phyloP scores from a whole-genome alignment of 2,329 filamentous ascomycete species.

The Penicillium hesseltinei region DNA sequence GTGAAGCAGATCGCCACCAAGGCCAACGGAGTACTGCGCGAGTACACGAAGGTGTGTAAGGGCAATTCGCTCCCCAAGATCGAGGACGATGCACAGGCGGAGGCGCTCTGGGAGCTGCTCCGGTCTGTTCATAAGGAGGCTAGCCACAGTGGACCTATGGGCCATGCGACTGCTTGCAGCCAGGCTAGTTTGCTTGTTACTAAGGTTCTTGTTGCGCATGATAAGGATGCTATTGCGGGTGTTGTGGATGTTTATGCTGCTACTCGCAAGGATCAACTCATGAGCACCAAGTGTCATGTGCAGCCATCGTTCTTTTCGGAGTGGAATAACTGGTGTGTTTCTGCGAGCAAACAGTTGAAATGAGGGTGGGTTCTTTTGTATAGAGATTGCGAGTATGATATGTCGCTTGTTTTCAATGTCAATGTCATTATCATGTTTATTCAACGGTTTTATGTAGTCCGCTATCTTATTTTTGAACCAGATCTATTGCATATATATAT shows the following conservation, averaged over 20 bases:
- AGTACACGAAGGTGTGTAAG: conserved; percentile 66
- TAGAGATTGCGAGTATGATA: background rate
- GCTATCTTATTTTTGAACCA: background rate
- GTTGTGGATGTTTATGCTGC: conserved; percentile 64
- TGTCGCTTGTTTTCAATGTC: background rate
- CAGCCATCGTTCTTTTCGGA: conserved; percentile 67
- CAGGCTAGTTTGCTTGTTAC: conserved; percentile 49
- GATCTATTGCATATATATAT: too few relatives aligned
- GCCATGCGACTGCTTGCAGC: conserved; percentile 73
- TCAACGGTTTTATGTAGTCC: background rate
- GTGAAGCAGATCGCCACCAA: conserved; percentile 74
- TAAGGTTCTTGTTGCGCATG: conserved; percentile 44
- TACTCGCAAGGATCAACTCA: conserved; percentile 60
- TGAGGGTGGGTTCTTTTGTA: background rate
- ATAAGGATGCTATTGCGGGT: conserved; percentile 53
- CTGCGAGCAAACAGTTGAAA: conserved; percentile 44
- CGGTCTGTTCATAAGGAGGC: conserved; percentile 66
- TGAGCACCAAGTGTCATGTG: conserved; percentile 57
- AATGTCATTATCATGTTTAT: conserved; percentile 2
- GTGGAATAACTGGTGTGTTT: conserved; percentile 69
- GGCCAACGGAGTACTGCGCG: conserved; percentile 67
- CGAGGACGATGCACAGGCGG: conserved; percentile 27
- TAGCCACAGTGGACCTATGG: conserved; percentile 56
- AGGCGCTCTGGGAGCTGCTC: conserved; percentile 58
- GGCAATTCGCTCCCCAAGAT: conserved; percentile 47